phyloP scores from a whole-genome alignment of 2,329 filamentous ascomycete species.

The Cadophora luteo-olivacea region DNA sequence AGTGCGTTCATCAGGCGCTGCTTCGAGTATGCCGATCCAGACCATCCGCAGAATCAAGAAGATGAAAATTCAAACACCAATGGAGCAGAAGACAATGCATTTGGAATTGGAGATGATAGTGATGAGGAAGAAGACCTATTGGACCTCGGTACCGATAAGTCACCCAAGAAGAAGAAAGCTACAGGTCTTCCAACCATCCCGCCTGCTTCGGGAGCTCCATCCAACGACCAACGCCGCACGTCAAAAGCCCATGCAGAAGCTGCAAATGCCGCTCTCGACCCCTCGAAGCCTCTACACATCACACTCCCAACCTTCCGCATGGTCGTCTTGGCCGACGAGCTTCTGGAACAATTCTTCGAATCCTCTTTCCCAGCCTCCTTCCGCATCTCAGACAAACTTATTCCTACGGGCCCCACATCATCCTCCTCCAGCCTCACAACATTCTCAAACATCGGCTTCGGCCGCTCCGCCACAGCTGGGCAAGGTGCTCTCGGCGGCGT shows the following conservation, averaged over 20 bases:
- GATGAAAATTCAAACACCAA: constrained; percentile 46
- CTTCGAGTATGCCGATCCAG: constrained; percentile 97
- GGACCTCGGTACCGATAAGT: constrained; percentile 56
- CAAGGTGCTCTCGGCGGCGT: constrained; percentile 46
- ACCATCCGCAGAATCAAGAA: constrained; percentile 70
- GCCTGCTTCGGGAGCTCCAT: constrained; percentile 24
- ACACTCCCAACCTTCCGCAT: constrained; percentile 98
- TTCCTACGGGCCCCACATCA: constrained; percentile 48
- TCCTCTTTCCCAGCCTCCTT: constrained; percentile 93
- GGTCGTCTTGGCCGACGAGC: constrained; percentile 95
- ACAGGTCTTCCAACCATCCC: constrained; percentile 36
- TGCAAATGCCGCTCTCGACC: constrained; percentile 90
- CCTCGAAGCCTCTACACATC: constrained; percentile 91
- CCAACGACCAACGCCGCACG: constrained; percentile 46
- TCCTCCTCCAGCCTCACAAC: constrained; percentile 80
- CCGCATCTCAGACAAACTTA: constrained; percentile 74
- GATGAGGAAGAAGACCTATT: constrained; percentile 68
- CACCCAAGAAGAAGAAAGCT: constrained; percentile 48
- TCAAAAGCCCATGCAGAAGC: constrained; percentile 75
- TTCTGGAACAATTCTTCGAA: constrained; percentile 97
- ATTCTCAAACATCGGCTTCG: constrained; percentile 75
- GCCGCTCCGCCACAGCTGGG: constrained; percentile 50
- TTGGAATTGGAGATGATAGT: constrained; percentile 78
- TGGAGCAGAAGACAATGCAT: constrained; percentile 57
- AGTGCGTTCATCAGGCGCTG: constrained; percentile 95